These are phyloP conservation scores for Salvia rosmarinus DNA, from an alignment of 257 asterid species.

Conservation along the genomic window DNA sequence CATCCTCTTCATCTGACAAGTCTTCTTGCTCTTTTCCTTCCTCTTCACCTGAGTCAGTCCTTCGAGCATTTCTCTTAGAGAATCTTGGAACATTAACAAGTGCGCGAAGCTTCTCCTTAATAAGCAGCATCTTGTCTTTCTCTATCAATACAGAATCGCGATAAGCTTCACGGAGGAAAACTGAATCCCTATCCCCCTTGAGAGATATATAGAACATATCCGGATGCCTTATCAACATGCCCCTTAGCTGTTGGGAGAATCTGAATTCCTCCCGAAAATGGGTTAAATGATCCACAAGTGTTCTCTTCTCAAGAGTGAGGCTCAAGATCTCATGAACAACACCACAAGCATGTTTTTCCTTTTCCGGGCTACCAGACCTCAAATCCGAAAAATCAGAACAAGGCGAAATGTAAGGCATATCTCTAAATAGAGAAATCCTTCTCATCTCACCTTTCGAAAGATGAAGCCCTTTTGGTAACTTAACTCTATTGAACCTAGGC, in stretches of 20 bases:
- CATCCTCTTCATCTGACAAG: constrained; percentile 51
- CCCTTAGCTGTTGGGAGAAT: constrained; percentile 96
- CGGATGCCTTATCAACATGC: constrained; percentile 98
- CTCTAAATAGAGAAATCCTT: constrained; percentile 74
- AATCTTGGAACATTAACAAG: constrained; percentile 78
- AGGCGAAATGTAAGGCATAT: constrained; percentile 83
- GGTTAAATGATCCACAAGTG: constrained; percentile 91
- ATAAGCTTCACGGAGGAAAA: constrained; percentile 95
- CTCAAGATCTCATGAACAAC: constrained; percentile 96
- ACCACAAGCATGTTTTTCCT: constrained; percentile 86
- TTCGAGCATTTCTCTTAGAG: constrained; percentile 44
- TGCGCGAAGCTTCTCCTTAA: constrained; percentile 91
- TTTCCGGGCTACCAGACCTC: constrained; percentile 71
- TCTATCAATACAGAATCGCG: constrained; percentile 83
- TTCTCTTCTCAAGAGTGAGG: constrained; percentile 91
- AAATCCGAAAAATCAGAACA: constrained; percentile 79
- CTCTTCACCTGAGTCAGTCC: constrained; percentile 40
- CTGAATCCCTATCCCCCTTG: constrained; percentile 95
- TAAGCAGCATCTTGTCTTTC: constrained; percentile 78
- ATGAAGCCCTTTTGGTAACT: constrained; percentile 83
- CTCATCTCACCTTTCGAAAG: constrained; percentile 94
- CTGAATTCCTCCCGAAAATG: constrained; percentile 95
- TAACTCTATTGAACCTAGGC: constrained; percentile 74
- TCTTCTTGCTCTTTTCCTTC: constrained; percentile 45
- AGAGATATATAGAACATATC: constrained; percentile 92